These are phyloP conservation scores for Candida tibetensis DNA, from an alignment of 805 yeast species.

Conservation along the genomic window DNA sequence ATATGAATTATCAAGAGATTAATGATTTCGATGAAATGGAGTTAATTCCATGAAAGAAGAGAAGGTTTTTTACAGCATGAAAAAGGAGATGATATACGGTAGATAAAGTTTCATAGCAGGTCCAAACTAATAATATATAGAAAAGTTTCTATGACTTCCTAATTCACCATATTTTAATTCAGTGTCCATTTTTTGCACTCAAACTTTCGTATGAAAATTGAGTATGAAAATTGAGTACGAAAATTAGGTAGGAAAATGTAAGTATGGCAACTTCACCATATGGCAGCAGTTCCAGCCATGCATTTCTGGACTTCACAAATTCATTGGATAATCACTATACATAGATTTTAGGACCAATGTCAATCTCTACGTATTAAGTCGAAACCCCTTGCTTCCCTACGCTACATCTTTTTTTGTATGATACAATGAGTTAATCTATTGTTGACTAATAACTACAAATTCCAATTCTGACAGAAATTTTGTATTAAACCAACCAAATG, in stretches of 20 bases:
- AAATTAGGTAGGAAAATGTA: too few relatives aligned
- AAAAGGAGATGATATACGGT: background rate
- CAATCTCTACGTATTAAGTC: constrained; percentile 1
- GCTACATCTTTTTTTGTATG: background rate
- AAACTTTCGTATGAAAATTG: too few relatives aligned
- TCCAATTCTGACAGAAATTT: constrained; percentile 1
- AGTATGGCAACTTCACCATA: too few relatives aligned
- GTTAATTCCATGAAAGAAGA: constrained; percentile 11
- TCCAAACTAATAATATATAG: background rate
- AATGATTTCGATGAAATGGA: constrained; percentile 24
- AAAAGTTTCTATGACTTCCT: too few relatives aligned
- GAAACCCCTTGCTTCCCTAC: too few relatives aligned
- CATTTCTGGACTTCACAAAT: too few relatives aligned
- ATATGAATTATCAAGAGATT: constrained; percentile 50
- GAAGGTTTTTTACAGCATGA: constrained; percentile 1
- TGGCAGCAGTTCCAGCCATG: too few relatives aligned
- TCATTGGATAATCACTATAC: too few relatives aligned
- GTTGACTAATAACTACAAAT: background rate
- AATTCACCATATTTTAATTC: too few relatives aligned
- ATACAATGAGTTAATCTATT: constrained; percentile 2
- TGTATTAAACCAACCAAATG: constrained; percentile 3
- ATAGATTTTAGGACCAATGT: too few relatives aligned
- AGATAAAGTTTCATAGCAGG: background rate
- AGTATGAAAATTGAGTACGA: too few relatives aligned
- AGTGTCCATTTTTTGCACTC: too few relatives aligned